Conservation (phyloP, 192 early-diverging fungal species). For the Gaertneriomyces semiglobifer region DNA sequence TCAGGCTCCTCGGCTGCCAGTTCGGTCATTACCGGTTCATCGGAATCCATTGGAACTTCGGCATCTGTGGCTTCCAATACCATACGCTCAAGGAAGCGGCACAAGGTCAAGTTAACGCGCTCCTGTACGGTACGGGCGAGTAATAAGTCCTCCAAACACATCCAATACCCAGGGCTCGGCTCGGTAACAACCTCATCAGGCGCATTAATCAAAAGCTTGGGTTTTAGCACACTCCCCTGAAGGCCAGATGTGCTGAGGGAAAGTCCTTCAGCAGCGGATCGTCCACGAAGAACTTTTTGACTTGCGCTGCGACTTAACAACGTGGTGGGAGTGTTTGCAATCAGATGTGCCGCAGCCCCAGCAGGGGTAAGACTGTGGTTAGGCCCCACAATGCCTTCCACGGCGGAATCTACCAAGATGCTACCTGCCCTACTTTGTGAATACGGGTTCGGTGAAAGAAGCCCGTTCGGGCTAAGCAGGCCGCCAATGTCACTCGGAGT, state of each 20-base stretch:
- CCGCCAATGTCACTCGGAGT: not conserved
- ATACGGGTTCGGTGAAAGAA: not conserved
- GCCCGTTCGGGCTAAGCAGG: not conserved
- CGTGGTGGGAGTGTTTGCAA: not conserved
- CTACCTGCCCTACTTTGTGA: too few relatives aligned
- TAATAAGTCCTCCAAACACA: constrained; percentile 23
- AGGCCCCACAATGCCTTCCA: not conserved
- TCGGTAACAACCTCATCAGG: not conserved
- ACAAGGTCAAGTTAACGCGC: constrained; percentile 21
- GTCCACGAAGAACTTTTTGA: not conserved
- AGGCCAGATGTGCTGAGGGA: not conserved
- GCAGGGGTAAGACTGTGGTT: constrained; percentile 12
- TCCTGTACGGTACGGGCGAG: constrained; percentile 5
- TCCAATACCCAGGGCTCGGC: constrained; percentile 23
- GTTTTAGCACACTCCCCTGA: not conserved
- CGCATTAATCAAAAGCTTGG: not conserved
- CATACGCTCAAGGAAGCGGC: constrained; percentile 32
- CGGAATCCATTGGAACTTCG: constrained; percentile 15
- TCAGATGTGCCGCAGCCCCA: not conserved
- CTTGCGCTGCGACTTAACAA: not conserved
- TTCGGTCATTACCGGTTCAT: not conserved
- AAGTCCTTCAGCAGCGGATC: not conserved
- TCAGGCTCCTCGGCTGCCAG: constrained; percentile 5
- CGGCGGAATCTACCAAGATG: too few relatives aligned
- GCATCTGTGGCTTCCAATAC: constrained; percentile 31